Evolutionary conservation across 805 yeast genomes (phyloP), one percentile per base, ranked within the genome.

Genomic region (Candida yuanshanica): DNA sequence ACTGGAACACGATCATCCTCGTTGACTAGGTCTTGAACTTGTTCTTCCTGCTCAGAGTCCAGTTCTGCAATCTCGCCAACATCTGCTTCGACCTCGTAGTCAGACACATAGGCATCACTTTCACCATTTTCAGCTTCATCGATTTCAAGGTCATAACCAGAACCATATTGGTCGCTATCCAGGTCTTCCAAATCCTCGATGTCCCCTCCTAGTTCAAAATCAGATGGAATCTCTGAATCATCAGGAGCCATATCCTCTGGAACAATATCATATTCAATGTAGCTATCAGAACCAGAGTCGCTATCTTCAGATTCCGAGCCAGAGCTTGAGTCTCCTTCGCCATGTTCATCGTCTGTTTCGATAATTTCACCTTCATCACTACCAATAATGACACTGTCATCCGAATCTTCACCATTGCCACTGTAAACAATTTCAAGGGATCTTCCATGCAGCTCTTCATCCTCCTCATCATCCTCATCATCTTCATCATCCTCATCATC

Each of bases 381-480:
- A 6, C 35, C 47, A 11, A 49, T 42, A 47, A 39, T 62, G 55
- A 50, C 59, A 7, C 49, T 61, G 7, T 50, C 58, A 17, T 54
- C 66, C n/a, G 55, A 63, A 20, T 56, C 65, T 26, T 56, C 62
- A 7, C 31, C 31, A 25, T 42, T 50, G 14, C 62, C 64, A 5
- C 58, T 56, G n/a, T 53, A 55, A 4, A 54, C 58, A 20, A 56
- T 52, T 34, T 56, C 39, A 4, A 37, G 12, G 10, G 16, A 11
- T 26, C 34, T 31, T 4, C 49, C 62, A 7, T 27, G 31, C 4
- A 27, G 31, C 10, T 51, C 58, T 23, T 53, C 67, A 8, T 55
- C 62, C 23, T 58, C 69, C 23, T 62, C 66, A 33, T 51, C 58
- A 12, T 63, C 68, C n/a, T 40, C 51, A 9, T 45, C 52, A 11